These are phyloP conservation scores for Puccinellia tenuiflora DNA, from an alignment of 176 grass and related monocot species.

Conservation along the genomic window DNA sequence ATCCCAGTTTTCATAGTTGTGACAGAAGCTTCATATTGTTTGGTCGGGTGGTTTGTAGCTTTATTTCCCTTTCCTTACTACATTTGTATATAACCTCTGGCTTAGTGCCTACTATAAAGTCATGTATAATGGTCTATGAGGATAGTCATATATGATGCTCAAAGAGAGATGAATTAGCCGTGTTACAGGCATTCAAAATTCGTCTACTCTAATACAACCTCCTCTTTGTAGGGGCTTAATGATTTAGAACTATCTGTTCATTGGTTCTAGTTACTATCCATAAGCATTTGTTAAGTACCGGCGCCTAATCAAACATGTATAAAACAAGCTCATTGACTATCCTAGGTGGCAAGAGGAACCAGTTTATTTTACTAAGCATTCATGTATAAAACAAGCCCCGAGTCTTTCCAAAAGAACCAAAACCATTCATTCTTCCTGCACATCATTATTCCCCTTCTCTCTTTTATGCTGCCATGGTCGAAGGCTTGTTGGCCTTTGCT, in stretches of 20 bases:
- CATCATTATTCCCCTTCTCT: neutral
- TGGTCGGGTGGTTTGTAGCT: neutral
- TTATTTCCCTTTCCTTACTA: neutral
- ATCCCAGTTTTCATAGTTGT: neutral
- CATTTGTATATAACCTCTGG: neutral
- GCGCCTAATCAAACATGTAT: neutral
- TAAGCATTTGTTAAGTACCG: neutral
- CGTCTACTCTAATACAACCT: neutral
- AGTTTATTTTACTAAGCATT: neutral
- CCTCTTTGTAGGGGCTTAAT: neutral
- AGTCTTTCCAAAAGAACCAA: neutral
- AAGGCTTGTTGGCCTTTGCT: neutral
- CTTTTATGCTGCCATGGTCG: neutral
- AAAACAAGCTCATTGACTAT: neutral
- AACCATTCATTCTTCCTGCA: neutral
- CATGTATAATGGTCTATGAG: neutral
- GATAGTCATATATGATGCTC: neutral
- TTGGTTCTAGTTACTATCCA: neutral
- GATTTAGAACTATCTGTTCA: neutral
- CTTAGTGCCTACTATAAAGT: neutral
- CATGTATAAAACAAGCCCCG: too few relatives aligned
- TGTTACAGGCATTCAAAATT: neutral
- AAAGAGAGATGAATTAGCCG: neutral
- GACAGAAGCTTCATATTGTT: neutral
- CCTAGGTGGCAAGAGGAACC: neutral